Evolutionary conservation across 371 early-diverging fungal genomes (phyloP).

Genomic region (Parasitella parasitica): DNA sequence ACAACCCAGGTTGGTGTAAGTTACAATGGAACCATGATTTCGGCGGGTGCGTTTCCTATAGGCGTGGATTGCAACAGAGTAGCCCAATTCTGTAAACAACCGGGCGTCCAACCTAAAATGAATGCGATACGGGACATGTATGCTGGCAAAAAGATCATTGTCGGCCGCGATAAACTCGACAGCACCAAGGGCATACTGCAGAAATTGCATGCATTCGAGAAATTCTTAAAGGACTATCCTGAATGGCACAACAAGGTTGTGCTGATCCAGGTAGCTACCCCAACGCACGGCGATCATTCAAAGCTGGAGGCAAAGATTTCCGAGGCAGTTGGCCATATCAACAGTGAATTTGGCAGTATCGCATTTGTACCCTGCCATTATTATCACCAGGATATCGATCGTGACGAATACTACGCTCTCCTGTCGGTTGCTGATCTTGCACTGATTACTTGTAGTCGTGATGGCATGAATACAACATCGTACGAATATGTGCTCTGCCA

Average conservation of each 20-base stretch:
- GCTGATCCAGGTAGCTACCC: conserved; percentile 81
- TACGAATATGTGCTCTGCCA: conserved; percentile 98
- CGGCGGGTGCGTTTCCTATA: conserved; percentile 94
- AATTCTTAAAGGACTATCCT: conserved; percentile 87
- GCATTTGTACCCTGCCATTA: conserved; percentile 96
- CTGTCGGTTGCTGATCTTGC: conserved; percentile 93
- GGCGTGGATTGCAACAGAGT: conserved; percentile 89
- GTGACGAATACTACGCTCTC: conserved; percentile 95
- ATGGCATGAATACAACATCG: conserved; percentile 99
- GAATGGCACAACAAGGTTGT: conserved; percentile 90
- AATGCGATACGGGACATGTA: conserved; percentile 82
- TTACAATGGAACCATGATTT: conserved; percentile 69
- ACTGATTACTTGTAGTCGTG: conserved; percentile 92
- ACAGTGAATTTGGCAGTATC: conserved; percentile 93
- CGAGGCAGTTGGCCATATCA: conserved; percentile 90
- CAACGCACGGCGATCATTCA: conserved; percentile 56
- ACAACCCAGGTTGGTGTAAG: conserved; percentile 85
- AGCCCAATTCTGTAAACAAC: conserved; percentile 40
- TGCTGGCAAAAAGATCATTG: conserved; percentile 90
- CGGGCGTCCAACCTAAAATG: conserved; percentile 70
- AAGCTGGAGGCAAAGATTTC: conserved; percentile 84
- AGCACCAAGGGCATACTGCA: conserved; percentile 98
- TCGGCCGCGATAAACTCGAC: conserved; percentile 98
- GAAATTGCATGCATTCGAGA: conserved; percentile 93
- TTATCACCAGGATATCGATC: conserved; percentile 92